Evolutionary conservation across 768 basidiomycete species (phyloP), one percentile per base, ranked within the genome.

Genomic region (Russula sp.): DNA sequence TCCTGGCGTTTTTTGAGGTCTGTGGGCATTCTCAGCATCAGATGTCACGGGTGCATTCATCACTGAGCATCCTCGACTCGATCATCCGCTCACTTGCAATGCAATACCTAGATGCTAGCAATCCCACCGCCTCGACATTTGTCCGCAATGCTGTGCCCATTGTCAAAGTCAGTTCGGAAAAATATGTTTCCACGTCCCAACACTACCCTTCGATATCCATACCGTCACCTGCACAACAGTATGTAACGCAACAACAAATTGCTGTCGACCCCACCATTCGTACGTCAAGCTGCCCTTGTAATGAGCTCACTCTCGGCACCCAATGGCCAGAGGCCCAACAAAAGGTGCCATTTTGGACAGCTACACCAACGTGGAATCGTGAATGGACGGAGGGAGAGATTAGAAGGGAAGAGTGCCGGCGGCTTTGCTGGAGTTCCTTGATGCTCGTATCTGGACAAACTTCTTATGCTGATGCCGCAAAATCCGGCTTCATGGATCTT

Each of bases 381-480:
- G 70, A 75, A 10, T 85, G 80, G 81, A 74, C 79, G n/a, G 81
- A 83, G 49, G 78, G 73, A 10, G 88, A 90, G 63, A 80, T 88
- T 61, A 74, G 80, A 46, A 86, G 82, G 71, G 89, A 92, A 69
- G 83, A 84, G 48, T 85, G 83, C 67, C 81, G 89, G 39, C 75
- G 88, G 41, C 71, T 90, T 25, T 86, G 86, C 63, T 91, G 89
- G 89, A 87, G 84, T 69, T 73, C 83, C 7, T 76, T 89, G 72
- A 75, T 78, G 56, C 77, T 88, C 25, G 76, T 81, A 14, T 84
- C 88, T 11, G 86, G 83, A 1, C 81, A 87, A 70, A 83, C 80
- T 29, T 78, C 81, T 14, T 88, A 85, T 68, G 75, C 78, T 5
- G 79, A 78, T n/a, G 80, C 86, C 18, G 71, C 73, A 53, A 73